Evolutionary conservation across 2,329 filamentous ascomycete species (phyloP), one percentile per base, ranked within the genome.

Genomic region (Alternaria gaisen): DNA sequence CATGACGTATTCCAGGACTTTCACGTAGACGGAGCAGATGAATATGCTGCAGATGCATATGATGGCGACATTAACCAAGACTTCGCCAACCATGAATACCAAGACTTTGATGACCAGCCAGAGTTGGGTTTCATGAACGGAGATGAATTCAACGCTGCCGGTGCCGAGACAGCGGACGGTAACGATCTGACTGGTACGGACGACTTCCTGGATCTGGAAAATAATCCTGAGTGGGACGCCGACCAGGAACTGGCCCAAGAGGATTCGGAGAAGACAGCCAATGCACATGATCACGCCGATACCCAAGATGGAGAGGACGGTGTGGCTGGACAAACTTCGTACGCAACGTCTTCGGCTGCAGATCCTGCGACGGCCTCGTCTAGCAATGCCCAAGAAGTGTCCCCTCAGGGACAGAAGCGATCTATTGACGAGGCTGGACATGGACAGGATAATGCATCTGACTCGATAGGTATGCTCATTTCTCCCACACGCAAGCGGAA

Each of bases 371-470:
- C 63, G 36, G 62, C 63, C 69, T 72, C 69, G 60, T 73, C 68
- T 47, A 67, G 62, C 47, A 67, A 69, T 34, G 61, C 62, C 52
- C 60, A 65, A 41, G 58, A 68, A 24, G 53, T 64, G 52, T 76
- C 74, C 44, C 65, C 69, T n/a, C 73, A 75, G 64, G 69, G 72
- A 65, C 71, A 66, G 47, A 77, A 77, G 62, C 69, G 75, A 58
- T 70, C 72, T 16, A 70, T 76, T 56, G 72, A 74, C 61, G 73
- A 77, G 65, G 72, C 74, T 61, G 69, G 68, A 62, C 62, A 72
- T 58, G 72, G 67, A 66, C 52, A 53, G 36, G 70, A 70, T 53
- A 65, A 69, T 63, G 69, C 68, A 62, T 61, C 66, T 68, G 66
- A 70, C 41, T 64, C 65, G 47, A 66, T 67, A 72, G 75, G 75